Percentiles rank a stretch among this genome's conserved stretches.
Evolutionary conservation across 768 basidiomycete genomes (phyloP).

Genomic region (Coprinopsis strossmayeri): DNA sequence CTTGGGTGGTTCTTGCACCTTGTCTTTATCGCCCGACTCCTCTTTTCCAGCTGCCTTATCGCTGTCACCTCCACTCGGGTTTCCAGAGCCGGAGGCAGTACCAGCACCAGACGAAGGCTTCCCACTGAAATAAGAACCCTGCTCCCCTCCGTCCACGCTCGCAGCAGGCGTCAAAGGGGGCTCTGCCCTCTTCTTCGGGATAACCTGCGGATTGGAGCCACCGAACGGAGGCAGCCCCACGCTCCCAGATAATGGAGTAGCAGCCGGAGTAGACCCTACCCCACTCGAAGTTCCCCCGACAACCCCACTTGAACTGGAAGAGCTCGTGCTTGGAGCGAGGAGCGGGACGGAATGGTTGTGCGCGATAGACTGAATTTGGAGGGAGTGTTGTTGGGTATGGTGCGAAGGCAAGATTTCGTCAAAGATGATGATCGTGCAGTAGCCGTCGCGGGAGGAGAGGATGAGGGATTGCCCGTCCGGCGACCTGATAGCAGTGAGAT

Average conservation of each 20-base stretch:
- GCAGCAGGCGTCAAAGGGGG: constrained; percentile 43
- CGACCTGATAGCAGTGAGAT: too few species aligned
- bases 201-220: constrained; percentile 15
- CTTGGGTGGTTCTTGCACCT: constrained; percentile 59
- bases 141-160: constrained; percentile 39
- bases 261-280: constrained; percentile 24
- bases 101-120: constrained; percentile 18
- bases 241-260: constrained; percentile 27
- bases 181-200: constrained; percentile 32
- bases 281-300: neutral
- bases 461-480: constrained; percentile 92
- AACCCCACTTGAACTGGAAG: constrained; percentile 19
- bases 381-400: constrained; percentile 84
- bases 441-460: constrained; percentile 90
- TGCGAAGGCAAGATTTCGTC: constrained; percentile 89
- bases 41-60: neutral
- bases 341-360: constrained; percentile 73
- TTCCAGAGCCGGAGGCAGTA: too few species aligned
- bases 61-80: too few species aligned
- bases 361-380: constrained; percentile 88
- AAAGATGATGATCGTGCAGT: constrained; percentile 92
- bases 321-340: constrained; percentile 17
- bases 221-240: constrained; percentile 22
- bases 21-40: constrained; percentile 12
- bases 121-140: constrained; percentile 13